phyloP scores from a whole-genome alignment of 352 stramenopile species.

The Phytophthora fragariae region DNA sequence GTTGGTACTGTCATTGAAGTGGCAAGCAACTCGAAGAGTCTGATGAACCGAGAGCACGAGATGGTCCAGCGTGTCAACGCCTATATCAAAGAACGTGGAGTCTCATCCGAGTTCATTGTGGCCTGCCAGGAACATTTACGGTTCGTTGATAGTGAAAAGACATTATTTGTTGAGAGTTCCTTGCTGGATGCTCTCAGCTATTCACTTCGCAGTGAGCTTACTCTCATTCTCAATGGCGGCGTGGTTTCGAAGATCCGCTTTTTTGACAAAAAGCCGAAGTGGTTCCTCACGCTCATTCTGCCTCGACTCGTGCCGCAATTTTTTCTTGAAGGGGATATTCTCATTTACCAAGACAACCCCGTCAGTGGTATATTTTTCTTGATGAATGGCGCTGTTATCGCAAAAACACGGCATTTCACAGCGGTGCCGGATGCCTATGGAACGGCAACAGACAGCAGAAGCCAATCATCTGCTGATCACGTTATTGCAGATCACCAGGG shows the following conservation, averaged over 20 bases:
- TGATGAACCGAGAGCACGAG: conserved; percentile 79
- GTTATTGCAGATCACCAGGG: conserved; percentile 36
- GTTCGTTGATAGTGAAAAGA: conserved; percentile 76
- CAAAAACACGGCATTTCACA: conserved; percentile 38
- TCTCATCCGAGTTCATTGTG: conserved; percentile 72
- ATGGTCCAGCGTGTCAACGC: conserved; percentile 76
- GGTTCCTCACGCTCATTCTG: conserved; percentile 79
- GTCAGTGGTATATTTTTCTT: conserved; percentile 84
- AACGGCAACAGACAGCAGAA: conserved; percentile 12
- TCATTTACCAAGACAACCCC: conserved; percentile 76
- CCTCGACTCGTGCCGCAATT: conserved; percentile 74
- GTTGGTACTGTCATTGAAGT: conserved; percentile 85
- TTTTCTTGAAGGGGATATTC: conserved; percentile 69
- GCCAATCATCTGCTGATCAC: conserved; percentile 27
- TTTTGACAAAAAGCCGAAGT: conserved; percentile 89
- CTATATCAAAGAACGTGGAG: conserved; percentile 82
- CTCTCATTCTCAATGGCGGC: conserved; percentile 66
- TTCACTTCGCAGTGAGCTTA: conserved; percentile 69
- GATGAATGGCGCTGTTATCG: conserved; percentile 69
- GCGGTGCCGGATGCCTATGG: conserved; percentile 20
- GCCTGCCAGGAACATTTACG: conserved; percentile 81
- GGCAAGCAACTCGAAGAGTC: conserved; percentile 80
- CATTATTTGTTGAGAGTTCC: conserved; percentile 65
- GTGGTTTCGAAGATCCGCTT: conserved; percentile 75
- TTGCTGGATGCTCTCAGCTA: conserved; percentile 78